Conservation (phyloP, 140 eudicot genomes). For the Bidens hawaiensis region DNA sequence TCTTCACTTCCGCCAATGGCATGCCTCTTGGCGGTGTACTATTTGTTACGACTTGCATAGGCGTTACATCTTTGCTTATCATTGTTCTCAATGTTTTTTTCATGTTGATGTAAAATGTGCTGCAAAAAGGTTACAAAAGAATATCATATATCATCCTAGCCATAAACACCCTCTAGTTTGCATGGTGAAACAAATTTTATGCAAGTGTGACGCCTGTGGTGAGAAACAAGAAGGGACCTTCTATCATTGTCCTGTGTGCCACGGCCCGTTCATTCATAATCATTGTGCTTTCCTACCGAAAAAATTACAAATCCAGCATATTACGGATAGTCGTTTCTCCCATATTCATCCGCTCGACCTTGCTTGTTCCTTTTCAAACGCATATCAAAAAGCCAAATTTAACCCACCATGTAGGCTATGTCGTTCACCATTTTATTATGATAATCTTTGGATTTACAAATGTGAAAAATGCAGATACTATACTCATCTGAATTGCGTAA, state of each 20-base stretch:
- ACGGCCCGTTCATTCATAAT: background rate
- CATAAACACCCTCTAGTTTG: background rate
- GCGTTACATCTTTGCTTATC: background rate
- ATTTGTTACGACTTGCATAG: background rate
- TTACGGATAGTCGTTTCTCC: background rate
- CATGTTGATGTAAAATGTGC: background rate
- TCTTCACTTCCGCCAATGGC: background rate
- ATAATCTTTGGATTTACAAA: background rate
- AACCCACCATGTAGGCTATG: background rate
- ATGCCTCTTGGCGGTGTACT: background rate
- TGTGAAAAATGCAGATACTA: conserved; percentile 13
- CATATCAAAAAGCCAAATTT: background rate
- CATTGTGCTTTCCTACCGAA: background rate
- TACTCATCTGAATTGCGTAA: conserved; percentile 1
- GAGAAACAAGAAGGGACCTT: background rate
- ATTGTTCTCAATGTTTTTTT: background rate
- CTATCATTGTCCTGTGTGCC: background rate
- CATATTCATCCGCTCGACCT: conserved; percentile 4
- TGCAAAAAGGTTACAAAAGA: background rate
- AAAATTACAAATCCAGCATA: background rate
- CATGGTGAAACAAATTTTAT: background rate
- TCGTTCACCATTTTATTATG: fast-evolving
- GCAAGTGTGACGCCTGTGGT: conserved; percentile 3
- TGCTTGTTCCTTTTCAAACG: background rate
- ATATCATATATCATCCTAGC: conserved; percentile 1